Evolutionary conservation across 2,329 filamentous ascomycete genomes (phyloP), one percentile per base, ranked within the genome.

Genomic region (Microdochium paspali): DNA sequence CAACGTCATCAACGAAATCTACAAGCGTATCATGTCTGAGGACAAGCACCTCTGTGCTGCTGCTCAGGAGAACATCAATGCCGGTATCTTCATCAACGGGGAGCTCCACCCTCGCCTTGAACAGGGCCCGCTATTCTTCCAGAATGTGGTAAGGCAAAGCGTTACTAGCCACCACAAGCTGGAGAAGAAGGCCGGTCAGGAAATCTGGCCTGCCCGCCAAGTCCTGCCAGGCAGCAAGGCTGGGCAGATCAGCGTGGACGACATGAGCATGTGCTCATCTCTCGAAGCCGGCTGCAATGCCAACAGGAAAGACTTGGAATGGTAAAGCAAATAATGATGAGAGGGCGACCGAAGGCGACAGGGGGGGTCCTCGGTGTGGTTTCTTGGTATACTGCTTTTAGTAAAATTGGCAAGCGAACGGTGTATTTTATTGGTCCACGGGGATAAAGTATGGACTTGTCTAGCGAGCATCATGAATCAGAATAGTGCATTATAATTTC

Each of bases 11-110:
- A 73, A 70, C 59, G 62, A 74, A 43, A 76, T 83, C 55, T 84
- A 82, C 67, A 79, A 78, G 62, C 74, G 76, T 32, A 73, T 84
- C 61, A 77, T 83, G 74, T 69, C 71, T 1, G 80, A 84, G 61
- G 80, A 84, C 65, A 83, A 83, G 57, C 68, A 73, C 9, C 73
- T 84, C 24, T 84, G 80, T 65, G 66, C 72, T 53, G 70, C 70
- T 12, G 72, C 77, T 1, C 80, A 84, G 57, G 70, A 68, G 59
- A 84, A 84, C 59, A 68, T 84, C 54, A 76, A 79, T 58, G 69
- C 74, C 0, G 78, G 79, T 7, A 70, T 82, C 46, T 84, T 82
- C 50, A 65, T 80, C 58, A 82, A 78, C 55, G 80, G 80, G 46
- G 74, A 82, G 58, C 65, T 84, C 61, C 80, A 84, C 58, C 79